Base-by-base conservation (phyloP, 257 asterid species). In the Fraxinus excelsior region DNA sequence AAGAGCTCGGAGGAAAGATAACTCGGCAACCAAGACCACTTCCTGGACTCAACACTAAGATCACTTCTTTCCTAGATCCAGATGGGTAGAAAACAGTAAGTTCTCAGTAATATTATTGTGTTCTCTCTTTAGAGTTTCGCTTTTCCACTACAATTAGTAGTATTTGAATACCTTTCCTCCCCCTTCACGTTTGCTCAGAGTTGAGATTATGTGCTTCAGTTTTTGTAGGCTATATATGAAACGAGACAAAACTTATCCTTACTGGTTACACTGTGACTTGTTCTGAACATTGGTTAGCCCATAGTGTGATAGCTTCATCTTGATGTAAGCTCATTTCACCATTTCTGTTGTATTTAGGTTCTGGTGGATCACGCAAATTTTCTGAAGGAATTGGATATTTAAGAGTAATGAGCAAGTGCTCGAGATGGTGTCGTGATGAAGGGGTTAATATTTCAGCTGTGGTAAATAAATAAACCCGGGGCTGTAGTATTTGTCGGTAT, bases 81-180 rank as follows among this genome's bases (percentile, higher is more conserved):
- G 98, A 95, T 87, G 99, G 99, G 16, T 95, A 98, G 99, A 95
- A 95, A 88, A 93, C 96, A 69, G 98, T 93, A 83, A 93, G 96
- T 83, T 72, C 49, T 51, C 67, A 38, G 21, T n/a, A 21, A 58
- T 62, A 12, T 26, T 62, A 10, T n/a, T n/a, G 0, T 26, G 18
- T 26, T 25, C 4, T 62, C 34, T 53, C 11, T 56, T 56, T n/a
- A n/a, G 65, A 51, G 62, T 42, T 42, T 14, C 8, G 65, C 65
- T 56, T 56, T n/a, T 56, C 65, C 65, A 56, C 58, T 46, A 8
- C 58, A 46, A 3, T 46, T n/a, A n/a, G n/a, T n/a, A n/a, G n/a
- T n/a, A n/a, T n/a, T 46, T 7, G n/a, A 46, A 21, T 4, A 46
- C 58, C 58, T 46, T 16, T 46, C 21, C 28, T 2, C 65, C 65